phyloP scores from a whole-genome alignment of 2,329 filamentous ascomycete species.

The Stemphylium lycopersici region DNA sequence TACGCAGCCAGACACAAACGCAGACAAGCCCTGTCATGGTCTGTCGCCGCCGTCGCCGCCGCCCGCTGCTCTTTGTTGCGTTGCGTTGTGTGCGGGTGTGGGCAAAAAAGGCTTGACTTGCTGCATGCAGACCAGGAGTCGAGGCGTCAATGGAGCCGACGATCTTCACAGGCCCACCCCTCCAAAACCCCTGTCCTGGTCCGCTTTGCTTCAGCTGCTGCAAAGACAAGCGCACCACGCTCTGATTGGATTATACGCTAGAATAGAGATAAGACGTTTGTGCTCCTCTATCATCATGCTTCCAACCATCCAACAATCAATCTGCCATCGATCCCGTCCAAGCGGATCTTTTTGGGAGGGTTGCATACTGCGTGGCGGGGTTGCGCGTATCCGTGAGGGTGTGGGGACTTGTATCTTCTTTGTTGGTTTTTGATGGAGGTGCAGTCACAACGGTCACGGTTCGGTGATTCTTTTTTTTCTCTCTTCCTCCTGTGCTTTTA shows the following conservation, averaged over 20 bases:
- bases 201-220: conserved; percentile 12
- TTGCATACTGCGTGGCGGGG: conserved; percentile 1
- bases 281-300: not conserved
- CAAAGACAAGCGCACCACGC: not conserved
- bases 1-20: no score
- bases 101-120: not conserved
- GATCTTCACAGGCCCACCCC: conserved; percentile 24
- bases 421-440: conserved; percentile 15
- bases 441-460: not conserved
- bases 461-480: conserved; percentile 3
- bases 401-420: not conserved
- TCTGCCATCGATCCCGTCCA: not conserved
- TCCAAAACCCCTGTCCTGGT: conserved; percentile 6
- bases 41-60: not conserved
- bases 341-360: not conserved
- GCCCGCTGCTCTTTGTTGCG: conserved; percentile 2
- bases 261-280: conserved; percentile 24
- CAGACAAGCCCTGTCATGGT: conserved; percentile 10
- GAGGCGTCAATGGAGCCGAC: conserved; percentile 5
- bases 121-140: not conserved
- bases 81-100: not conserved
- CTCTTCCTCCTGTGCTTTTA: not conserved
- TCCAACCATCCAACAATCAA: not conserved
- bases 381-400: not conserved
- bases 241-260: conserved; percentile 15